Evolutionary conservation across 202 grass and related monocot species (phyloP), one percentile per base, ranked within the genome.

Genomic region (Setaria italica): DNA sequence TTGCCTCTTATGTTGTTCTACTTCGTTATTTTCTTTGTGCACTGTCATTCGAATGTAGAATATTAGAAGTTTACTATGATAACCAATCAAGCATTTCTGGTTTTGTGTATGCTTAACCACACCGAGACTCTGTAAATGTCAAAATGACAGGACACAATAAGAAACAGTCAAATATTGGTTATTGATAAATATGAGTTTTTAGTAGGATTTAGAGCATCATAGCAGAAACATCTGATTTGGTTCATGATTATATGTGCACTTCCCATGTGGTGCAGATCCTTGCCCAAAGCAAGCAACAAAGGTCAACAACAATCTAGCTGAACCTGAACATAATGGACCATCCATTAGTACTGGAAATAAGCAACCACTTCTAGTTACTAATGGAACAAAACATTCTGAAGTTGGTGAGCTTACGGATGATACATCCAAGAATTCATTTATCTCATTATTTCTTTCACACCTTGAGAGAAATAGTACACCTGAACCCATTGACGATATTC

Each of bases 371-470:
- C 67, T 76, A 88, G 80, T 71, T 89, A 33, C 63, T 76, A 89
- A 83, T 86, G 57, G 67, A n/a, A 72, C 47, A 50, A 86, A 79
- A 51, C 70, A 54, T 89, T 88, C 90, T 59, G 79, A 89, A 76
- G 70, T 70, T 70, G 90, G 79, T 64, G 85, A 86, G 25, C 63
- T 81, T 67, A 77, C 46, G 16, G 62, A 80, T 79, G 91, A 92
- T 54, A 45, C 90, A 82, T 75, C 90, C 45, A 98, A 92, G 84
- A 94, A 91, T 89, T 94, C 96, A 68, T 78, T 91, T 56, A 99
- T 99, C 58, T 94, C 96, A 78, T 60, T 99, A 75, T 99, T 99
- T 94, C 96, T 99, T 82, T 99, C 96, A 53, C 93, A 99, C 79
- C 96, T 99, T 50, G 96, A 99, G 83, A 90, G 93, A 77, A 99